phyloP scores from a whole-genome alignment of 2,329 filamentous ascomycete genomes.

The Ophiostoma sp. region DNA sequence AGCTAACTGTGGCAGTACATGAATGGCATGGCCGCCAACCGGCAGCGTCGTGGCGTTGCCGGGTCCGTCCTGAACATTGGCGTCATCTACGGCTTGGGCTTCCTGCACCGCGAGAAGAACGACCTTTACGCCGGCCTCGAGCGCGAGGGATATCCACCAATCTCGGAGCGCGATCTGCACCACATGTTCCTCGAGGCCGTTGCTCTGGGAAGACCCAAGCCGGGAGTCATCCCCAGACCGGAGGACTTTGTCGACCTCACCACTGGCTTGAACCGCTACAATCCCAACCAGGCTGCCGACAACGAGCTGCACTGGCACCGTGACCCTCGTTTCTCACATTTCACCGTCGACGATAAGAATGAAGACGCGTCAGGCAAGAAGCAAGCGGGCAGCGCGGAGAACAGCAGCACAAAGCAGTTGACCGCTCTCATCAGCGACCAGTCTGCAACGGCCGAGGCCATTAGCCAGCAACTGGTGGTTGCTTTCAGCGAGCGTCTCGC shows the following conservation, averaged over 20 bases:
- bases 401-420: conserved; percentile 34
- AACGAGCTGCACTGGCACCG: conserved; percentile 44
- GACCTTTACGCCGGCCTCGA: conserved; percentile 44
- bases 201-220: conserved; percentile 40
- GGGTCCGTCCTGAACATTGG: conserved; percentile 48
- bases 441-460: conserved; percentile 29
- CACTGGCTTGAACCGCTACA: conserved; percentile 45
- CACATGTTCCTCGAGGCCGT: conserved; percentile 55
- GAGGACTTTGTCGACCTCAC: conserved; percentile 40
- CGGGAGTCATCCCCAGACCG: neutral
- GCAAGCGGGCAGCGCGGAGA: neutral
- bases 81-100: conserved; percentile 48
- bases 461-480: conserved; percentile 32
- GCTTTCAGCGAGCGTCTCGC: conserved; percentile 37
- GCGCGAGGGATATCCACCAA: conserved; percentile 47
- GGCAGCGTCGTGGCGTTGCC: conserved; percentile 40
- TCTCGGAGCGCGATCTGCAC: conserved; percentile 54
- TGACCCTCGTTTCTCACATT: conserved; percentile 48
- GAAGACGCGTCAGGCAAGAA: neutral
- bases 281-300: conserved; percentile 32
- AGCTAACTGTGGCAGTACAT: conserved; percentile 39
- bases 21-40: conserved; percentile 44
- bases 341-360: conserved; percentile 29
- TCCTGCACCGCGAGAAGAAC: conserved; percentile 45
- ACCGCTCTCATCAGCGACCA: conserved; percentile 26